A percentile compares a stretch with the other conserved stretches of the same genome.
These are phyloP conservation scores for Canariomyces notabilis DNA, from an alignment of 2,329 filamentous ascomycete species.

Conservation along the genomic window DNA sequence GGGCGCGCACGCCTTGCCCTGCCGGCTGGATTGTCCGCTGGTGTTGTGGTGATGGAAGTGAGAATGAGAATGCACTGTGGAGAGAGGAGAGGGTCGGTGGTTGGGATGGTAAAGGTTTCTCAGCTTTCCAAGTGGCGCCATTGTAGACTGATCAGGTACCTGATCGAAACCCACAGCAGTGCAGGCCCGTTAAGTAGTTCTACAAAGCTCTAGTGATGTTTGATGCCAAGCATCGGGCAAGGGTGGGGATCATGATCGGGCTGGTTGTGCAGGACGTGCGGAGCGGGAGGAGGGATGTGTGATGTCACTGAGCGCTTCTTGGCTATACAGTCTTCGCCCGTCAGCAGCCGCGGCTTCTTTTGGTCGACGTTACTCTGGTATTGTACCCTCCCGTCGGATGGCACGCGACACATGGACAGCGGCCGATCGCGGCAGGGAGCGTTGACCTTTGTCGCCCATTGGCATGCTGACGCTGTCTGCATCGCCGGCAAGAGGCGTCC, in stretches of 20 bases:
- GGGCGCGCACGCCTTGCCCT: constrained; percentile 21
- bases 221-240: constrained; percentile 3
- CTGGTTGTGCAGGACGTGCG: background rate
- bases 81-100: constrained; percentile 10
- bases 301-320: constrained; percentile 11
- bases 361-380: background rate
- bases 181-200: too few species aligned
- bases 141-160: constrained; percentile 4
- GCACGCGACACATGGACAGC: background rate
- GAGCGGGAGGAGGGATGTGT: too few species aligned
- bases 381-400: background rate
- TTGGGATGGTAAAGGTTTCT: constrained; percentile 10
- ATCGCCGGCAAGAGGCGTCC: background rate
- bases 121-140: constrained; percentile 17
- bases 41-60: constrained; percentile 16
- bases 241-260: constrained; percentile 8
- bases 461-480: too few species aligned
- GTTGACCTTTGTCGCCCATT: background rate
- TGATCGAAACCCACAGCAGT: too few species aligned
- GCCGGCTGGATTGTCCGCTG: constrained; percentile 14
- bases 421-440: background rate
- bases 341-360: background rate
- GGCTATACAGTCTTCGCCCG: background rate
- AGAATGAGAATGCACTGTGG: constrained; percentile 12
- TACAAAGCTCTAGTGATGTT: too few species aligned